Evolutionary conservation across 208 protist species (phyloP).

Genomic region (Trypanosoma cruzi): DNA sequence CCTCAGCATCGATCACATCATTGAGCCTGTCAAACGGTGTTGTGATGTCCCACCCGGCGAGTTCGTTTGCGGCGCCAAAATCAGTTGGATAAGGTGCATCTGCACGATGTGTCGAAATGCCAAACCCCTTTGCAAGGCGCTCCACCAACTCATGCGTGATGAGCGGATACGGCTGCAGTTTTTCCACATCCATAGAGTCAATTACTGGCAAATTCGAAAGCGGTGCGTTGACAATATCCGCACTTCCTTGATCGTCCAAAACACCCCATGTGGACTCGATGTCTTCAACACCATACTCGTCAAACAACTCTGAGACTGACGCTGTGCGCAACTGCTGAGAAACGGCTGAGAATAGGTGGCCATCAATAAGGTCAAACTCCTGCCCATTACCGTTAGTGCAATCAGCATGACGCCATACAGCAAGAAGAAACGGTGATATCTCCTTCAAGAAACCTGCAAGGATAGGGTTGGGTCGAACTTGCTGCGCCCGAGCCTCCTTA

Average conservation of each 20-base stretch:
- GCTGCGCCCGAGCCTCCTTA: constrained; percentile 59
- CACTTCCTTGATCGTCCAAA: constrained; percentile 34
- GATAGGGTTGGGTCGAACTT: constrained; percentile 25
- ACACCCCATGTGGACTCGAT: constrained; percentile 49
- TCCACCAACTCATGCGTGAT: constrained; percentile 84
- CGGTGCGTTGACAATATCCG: constrained; percentile 34
- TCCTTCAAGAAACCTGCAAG: constrained; percentile 56
- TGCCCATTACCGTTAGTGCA: constrained; percentile 45
- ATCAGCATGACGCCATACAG: constrained; percentile 43
- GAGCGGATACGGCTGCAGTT: constrained; percentile 49
- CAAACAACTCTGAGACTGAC: constrained; percentile 48
- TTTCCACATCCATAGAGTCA: constrained; percentile 19
- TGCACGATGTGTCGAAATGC: constrained; percentile 42
- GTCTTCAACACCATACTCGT: constrained; percentile 55
- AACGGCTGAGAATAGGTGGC: constrained; percentile 65
- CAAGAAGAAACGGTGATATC: constrained; percentile 62
- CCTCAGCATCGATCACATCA: constrained; percentile 73
- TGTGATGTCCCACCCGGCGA: constrained; percentile 74
- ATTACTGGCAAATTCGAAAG: constrained; percentile 55
- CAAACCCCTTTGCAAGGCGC: constrained; percentile 60
- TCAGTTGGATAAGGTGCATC: constrained; percentile 45
- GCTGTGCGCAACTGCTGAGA: constrained; percentile 45
- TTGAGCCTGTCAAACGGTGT: constrained; percentile 79
- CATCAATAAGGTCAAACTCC: constrained; percentile 82
- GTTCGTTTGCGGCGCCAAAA: constrained; percentile 79